Evolutionary conservation across 768 basidiomycete species (phyloP).

Genomic region (Antrodiella citrinella): DNA sequence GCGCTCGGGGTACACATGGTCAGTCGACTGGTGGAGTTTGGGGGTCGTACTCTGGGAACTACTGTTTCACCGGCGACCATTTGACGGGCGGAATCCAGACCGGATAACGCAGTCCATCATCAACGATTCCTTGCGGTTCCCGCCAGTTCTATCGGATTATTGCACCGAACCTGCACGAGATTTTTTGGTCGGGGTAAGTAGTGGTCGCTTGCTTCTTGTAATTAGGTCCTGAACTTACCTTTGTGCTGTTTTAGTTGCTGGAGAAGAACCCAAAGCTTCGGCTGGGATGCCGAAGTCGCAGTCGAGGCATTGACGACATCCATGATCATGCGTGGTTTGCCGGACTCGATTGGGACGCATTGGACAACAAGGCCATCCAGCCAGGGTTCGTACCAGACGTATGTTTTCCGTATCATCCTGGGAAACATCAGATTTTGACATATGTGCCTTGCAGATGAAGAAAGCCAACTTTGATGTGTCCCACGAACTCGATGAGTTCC

Average conservation of each 20-base stretch:
- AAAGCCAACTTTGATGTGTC: slow-evolving; percentile 98
- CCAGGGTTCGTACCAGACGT: slow-evolving; percentile 93
- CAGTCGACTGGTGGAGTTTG: slow-evolving; percentile 94
- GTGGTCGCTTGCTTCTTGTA: no score
- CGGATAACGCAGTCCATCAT: slow-evolving; percentile 84
- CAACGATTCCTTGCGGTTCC: slow-evolving; percentile 71
- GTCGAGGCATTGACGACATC: slow-evolving; percentile 71
- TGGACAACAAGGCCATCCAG: slow-evolving; percentile 61
- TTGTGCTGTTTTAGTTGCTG: slow-evolving; percentile 49
- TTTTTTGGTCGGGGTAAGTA: slow-evolving; percentile 57
- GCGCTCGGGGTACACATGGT: slow-evolving; percentile 88
- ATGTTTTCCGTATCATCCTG: slow-evolving; percentile 28
- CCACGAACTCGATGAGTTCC: slow-evolving; percentile 94
- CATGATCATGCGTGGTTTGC: slow-evolving; percentile 81
- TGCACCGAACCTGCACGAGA: slow-evolving; percentile 61
- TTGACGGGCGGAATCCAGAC: slow-evolving; percentile 84
- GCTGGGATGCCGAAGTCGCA: slow-evolving; percentile 68
- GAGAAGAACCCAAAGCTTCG: slow-evolving; percentile 74
- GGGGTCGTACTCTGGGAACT: slow-evolving; percentile 88
- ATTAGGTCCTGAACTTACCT: no score
- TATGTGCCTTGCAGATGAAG: slow-evolving; percentile 63
- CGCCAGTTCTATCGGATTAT: slow-evolving; percentile 52
- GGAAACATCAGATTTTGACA: slow-evolving; percentile 9
- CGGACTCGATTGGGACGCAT: slow-evolving; percentile 68
- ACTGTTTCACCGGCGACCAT: slow-evolving; percentile 76